phyloP scores from a whole-genome alignment of 495 filamentous ascomycete species.

The Penicillium manginii region DNA sequence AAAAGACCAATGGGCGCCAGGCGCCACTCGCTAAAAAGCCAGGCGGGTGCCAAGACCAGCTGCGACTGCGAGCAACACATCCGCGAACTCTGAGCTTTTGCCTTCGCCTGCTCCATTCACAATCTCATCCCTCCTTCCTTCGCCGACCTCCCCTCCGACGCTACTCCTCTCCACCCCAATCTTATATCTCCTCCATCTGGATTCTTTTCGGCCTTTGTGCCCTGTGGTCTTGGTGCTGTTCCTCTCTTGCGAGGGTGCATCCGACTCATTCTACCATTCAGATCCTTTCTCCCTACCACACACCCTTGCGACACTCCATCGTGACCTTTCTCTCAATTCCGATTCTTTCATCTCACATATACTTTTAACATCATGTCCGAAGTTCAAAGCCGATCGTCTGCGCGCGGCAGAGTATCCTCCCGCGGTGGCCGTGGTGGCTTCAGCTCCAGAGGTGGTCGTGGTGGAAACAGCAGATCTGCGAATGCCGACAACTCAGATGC shows the following conservation, averaged over 20 bases:
- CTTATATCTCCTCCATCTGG: slow-evolving; percentile 31
- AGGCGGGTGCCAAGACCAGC: slow-evolving; percentile 35
- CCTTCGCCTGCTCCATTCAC: slow-evolving; percentile 40
- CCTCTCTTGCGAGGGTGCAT: slow-evolving; percentile 49
- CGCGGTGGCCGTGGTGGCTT: slow-evolving; percentile 84
- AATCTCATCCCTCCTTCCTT: slow-evolving; percentile 19
- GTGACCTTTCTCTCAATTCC: slow-evolving; percentile 38
- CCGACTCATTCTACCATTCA: slow-evolving; percentile 25
- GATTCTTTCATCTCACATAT: slow-evolving; percentile 42
- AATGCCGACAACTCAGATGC: slow-evolving; percentile 67
- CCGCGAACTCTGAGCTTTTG: slow-evolving; percentile 36
- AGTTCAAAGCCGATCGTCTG: slow-evolving; percentile 77
- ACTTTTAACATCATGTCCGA: slow-evolving; percentile 76
- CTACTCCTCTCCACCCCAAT: slow-evolving; percentile 7
- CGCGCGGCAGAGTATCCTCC: slow-evolving; percentile 79
- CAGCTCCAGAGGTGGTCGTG: slow-evolving; percentile 71
- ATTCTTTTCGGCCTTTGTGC: slow-evolving; percentile 47
- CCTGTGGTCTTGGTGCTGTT: slow-evolving; percentile 41
- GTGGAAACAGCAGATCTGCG: slow-evolving; percentile 65
- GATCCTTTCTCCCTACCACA: slow-evolving; percentile 35
- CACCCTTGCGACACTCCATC: slow-evolving; percentile 35
- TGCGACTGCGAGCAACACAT: slow-evolving; percentile 37
- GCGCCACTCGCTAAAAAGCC: slow-evolving; percentile 44
- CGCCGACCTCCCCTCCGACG: slow-evolving; percentile 32
- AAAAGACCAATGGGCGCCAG: slow-evolving; percentile 35